A percentile compares a stretch with the other conserved stretches of the same genome.
Conservation (phyloP, 2,329 filamentous ascomycete genomes). For the Scytalidium sp. region DNA sequence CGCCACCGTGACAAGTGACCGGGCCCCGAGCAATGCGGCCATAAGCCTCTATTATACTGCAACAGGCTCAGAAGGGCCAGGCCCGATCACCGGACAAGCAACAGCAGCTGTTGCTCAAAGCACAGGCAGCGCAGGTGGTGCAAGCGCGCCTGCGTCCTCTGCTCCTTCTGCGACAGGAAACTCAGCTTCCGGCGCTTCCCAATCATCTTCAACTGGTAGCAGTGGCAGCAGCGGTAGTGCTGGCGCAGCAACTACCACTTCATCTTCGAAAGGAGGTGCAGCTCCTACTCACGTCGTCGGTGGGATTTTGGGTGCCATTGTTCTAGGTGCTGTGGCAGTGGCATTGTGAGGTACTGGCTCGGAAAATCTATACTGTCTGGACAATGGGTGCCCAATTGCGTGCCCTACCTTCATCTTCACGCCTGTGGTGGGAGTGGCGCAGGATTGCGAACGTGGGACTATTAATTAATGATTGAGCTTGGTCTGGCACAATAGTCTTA, state of each 20-base stretch:
- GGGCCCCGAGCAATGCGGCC: constrained; percentile 33
- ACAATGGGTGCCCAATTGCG: neutral
- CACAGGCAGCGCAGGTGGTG: constrained; percentile 7
- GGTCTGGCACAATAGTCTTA: too few relatives aligned
- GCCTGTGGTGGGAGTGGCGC: too few relatives aligned
- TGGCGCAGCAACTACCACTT: constrained; percentile 9
- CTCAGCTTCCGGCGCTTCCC: constrained; percentile 3
- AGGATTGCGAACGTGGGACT: too few relatives aligned
- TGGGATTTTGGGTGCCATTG: constrained; percentile 21
- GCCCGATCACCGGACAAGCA: constrained; percentile 39
- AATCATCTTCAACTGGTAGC: neutral
- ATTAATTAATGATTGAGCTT: too few relatives aligned
- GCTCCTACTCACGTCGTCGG: constrained; percentile 22
- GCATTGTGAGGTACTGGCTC: constrained; percentile 21
- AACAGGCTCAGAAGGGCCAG: constrained; percentile 34
- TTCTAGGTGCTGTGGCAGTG: constrained; percentile 26
- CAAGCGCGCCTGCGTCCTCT: constrained; percentile 1
- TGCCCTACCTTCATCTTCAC: too few relatives aligned
- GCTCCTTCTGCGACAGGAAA: neutral
- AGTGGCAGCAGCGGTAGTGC: constrained; percentile 5
- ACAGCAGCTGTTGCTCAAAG: constrained; percentile 31
- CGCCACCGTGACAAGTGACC: constrained; percentile 29
- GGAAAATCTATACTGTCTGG: neutral
- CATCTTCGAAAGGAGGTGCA: constrained; percentile 22
- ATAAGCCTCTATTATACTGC: constrained; percentile 41